phyloP scores from a whole-genome alignment of 805 yeast species.

The Teunomyces tritomae region DNA sequence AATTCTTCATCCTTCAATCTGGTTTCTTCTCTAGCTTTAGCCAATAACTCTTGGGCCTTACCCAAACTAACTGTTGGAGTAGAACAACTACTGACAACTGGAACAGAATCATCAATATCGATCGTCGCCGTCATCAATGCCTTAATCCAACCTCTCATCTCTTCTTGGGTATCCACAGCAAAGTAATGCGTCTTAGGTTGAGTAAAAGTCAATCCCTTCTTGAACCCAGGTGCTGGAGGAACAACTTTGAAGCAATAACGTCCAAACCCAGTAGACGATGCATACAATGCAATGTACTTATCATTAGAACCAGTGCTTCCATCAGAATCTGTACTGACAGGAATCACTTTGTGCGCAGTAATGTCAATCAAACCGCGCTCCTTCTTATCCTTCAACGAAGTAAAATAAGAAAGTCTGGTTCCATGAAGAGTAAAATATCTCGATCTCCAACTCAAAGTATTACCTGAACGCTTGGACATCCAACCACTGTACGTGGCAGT shows the following conservation, averaged over 20 bases:
- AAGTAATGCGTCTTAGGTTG: constrained; percentile 95
- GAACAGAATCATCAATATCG: constrained; percentile 89
- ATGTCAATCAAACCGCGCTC: constrained; percentile 95
- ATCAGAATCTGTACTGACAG: constrained; percentile 45
- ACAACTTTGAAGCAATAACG: constrained; percentile 85
- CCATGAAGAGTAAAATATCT: constrained; percentile 87
- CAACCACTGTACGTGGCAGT: constrained; percentile 84
- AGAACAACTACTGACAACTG: constrained; percentile 87
- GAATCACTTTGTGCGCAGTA: constrained; percentile 88
- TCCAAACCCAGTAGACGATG: constrained; percentile 94
- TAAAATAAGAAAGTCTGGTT: constrained; percentile 86
- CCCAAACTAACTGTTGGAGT: constrained; percentile 92
- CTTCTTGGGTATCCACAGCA: constrained; percentile 89
- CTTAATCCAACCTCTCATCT: constrained; percentile 93
- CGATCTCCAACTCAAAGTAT: constrained; percentile 83
- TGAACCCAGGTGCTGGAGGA: constrained; percentile 97
- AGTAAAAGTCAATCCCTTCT: constrained; percentile 92
- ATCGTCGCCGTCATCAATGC: constrained; percentile 94
- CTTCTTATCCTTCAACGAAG: constrained; percentile 69
- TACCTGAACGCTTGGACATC: constrained; percentile 89
- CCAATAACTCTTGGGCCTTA: constrained; percentile 81
- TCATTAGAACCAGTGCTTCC: constrained; percentile 66
- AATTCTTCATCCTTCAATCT: constrained; percentile 51
- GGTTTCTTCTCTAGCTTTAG: constrained; percentile 77
- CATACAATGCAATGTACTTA: constrained; percentile 79